Conservation (phyloP, 352 stramenopile species). For the Globisporangium perplexum region DNA sequence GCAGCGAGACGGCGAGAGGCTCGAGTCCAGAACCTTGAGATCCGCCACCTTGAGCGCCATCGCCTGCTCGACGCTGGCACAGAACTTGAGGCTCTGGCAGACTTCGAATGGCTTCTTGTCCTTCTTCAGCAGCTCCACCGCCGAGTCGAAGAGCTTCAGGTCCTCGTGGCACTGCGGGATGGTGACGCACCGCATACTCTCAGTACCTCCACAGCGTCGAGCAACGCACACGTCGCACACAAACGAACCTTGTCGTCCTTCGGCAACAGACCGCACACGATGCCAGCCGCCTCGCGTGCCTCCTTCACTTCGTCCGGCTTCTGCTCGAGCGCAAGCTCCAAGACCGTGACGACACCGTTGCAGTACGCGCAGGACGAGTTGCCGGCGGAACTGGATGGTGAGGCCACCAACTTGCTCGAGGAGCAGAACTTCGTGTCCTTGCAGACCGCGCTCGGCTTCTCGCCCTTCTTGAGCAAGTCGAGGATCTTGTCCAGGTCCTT, state of each 20-base stretch:
- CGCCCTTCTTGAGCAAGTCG: constrained; percentile 57
- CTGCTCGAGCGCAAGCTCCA: constrained; percentile 47
- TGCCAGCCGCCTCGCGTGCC: constrained; percentile 51
- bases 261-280: constrained; percentile 62
- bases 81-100: constrained; percentile 51
- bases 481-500: constrained; percentile 53
- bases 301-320: constrained; percentile 58
- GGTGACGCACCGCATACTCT: neutral
- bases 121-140: constrained; percentile 34
- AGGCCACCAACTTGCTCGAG: neutral
- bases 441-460: constrained; percentile 50
- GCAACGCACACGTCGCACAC: neutral
- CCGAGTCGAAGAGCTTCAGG: constrained; percentile 62
- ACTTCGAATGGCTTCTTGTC: constrained; percentile 60
- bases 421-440: constrained; percentile 52
- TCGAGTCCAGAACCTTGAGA: constrained; percentile 35
- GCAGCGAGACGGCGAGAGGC: constrained; percentile 36
- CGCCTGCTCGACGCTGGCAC: constrained; percentile 12
- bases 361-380: constrained; percentile 58
- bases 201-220: neutral
- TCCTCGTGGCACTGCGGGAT: constrained; percentile 55
- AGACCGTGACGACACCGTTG: constrained; percentile 51
- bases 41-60: constrained; percentile 21
- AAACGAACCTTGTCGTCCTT: constrained; percentile 49
- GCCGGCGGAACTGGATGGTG: neutral